Percentiles rank a stretch among this genome's conserved stretches.
phyloP scores from a whole-genome alignment of 2,329 filamentous ascomycete species.

The Fusarium albosuccineum region DNA sequence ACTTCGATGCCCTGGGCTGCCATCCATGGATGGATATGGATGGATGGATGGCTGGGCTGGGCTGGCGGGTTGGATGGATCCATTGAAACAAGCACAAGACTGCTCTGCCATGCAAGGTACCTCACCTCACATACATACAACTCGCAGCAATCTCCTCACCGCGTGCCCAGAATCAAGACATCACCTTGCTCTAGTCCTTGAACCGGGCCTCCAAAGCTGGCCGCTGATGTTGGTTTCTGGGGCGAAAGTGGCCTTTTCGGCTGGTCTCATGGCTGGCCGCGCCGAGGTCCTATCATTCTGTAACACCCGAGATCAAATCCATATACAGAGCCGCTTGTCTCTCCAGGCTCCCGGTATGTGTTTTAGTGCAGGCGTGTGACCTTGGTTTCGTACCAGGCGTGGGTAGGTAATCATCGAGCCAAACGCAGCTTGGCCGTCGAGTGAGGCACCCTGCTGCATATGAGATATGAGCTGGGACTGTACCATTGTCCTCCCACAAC shows the following conservation, averaged over 20 bases:
- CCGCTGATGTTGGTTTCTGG: constrained; percentile 36
- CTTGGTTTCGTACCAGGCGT: constrained; percentile 14
- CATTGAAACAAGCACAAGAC: constrained; percentile 7
- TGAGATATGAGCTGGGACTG: neutral
- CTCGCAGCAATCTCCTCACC: constrained; percentile 13
- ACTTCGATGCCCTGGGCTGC: constrained; percentile 8
- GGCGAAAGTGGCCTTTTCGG: constrained; percentile 7
- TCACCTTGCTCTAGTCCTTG: constrained; percentile 14
- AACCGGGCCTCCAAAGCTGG: constrained; percentile 23
- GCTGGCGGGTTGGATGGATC: constrained; percentile 14
- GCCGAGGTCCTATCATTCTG: constrained; percentile 21
- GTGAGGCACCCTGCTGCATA: too few relatives aligned
- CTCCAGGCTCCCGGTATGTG: constrained; percentile 39
- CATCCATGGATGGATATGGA: constrained; percentile 6
- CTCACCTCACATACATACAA: constrained; percentile 14
- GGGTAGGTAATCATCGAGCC: constrained; percentile 2
- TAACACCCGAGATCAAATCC: constrained; percentile 26
- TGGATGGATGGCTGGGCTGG: constrained; percentile 13
- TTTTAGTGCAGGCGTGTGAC: constrained; percentile 22
- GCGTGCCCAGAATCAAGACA: constrained; percentile 10
- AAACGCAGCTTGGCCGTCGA: neutral
- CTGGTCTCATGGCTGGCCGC: constrained; percentile 13
- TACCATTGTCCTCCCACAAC: constrained; percentile 4
- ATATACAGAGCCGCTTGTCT: constrained; percentile 31
- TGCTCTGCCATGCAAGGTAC: constrained; percentile 34